A percentile compares a stretch with the other conserved stretches of the same genome.
phyloP scores from a whole-genome alignment of 768 basidiomycete genomes.

The Leucosporidium yakuticum region DNA sequence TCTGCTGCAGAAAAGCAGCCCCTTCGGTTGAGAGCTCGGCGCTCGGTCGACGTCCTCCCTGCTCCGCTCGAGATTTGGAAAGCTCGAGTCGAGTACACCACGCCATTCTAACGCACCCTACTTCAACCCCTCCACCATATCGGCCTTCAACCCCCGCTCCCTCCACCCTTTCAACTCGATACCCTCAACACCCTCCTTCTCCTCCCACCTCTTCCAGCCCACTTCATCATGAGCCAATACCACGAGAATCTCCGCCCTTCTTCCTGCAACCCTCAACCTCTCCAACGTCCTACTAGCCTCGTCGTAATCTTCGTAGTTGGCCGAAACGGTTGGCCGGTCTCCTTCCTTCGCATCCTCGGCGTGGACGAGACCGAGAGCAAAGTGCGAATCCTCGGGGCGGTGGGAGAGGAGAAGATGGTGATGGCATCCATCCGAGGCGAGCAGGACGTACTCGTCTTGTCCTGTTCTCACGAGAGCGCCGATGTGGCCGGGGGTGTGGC shows the following conservation, averaged over 20 bases:
- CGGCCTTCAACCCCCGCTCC: not conserved
- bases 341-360: constrained; percentile 2
- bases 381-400: not conserved
- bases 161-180: not conserved
- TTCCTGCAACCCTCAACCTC: constrained; percentile 13
- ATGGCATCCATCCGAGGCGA: constrained; percentile 30
- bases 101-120: too few species aligned
- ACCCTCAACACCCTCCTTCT: not conserved
- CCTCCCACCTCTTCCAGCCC: not conserved
- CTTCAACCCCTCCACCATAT: too few species aligned
- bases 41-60: not conserved
- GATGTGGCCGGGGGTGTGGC: constrained; percentile 28
- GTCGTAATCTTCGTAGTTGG: constrained; percentile 21
- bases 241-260: constrained; percentile 20
- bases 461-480: constrained; percentile 19
- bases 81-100: too few species aligned
- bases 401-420: constrained; percentile 11
- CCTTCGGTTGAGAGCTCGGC: not conserved
- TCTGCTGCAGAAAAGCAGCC: too few species aligned
- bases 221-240: constrained; percentile 21
- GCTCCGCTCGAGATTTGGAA: not conserved
- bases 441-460: constrained; percentile 23
- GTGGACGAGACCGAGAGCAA: not conserved
- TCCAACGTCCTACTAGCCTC: constrained; percentile 12
- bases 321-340: not conserved